These are phyloP conservation scores for Strobilomyces echinocephalus DNA, from an alignment of 768 basidiomycete genomes.

Conservation along the genomic window DNA sequence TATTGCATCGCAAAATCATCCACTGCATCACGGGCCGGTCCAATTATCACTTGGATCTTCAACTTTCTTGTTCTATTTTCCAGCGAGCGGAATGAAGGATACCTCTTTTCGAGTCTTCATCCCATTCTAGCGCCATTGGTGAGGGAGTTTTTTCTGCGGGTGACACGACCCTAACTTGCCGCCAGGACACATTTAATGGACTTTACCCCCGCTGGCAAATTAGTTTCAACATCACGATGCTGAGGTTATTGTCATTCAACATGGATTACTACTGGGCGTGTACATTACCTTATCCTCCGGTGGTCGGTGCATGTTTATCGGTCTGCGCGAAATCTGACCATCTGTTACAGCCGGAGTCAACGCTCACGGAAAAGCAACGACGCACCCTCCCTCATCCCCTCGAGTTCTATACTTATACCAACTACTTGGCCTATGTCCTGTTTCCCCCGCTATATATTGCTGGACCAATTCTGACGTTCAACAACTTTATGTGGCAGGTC, in stretches of 20 bases:
- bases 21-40: slow-evolving; percentile 41
- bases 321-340: slow-evolving; percentile 1
- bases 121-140: slow-evolving; percentile 59
- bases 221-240: slow-evolving; percentile 93
- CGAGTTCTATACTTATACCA: slow-evolving; percentile 58
- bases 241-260: slow-evolving; percentile 87
- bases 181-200: slow-evolving; percentile 63
- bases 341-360: slow-evolving; percentile 23
- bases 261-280: slow-evolving; percentile 91
- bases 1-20: slow-evolving; percentile 54
- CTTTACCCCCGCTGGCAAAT: slow-evolving; percentile 91
- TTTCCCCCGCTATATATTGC: slow-evolving; percentile 95
- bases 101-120: slow-evolving; percentile 55
- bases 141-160: slow-evolving; percentile 22
- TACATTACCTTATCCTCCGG: slow-evolving; percentile 31
- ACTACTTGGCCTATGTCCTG: slow-evolving; percentile 80
- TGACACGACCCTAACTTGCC: slow-evolving; percentile 5
- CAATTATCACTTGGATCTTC: slow-evolving; percentile 68
- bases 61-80: slow-evolving; percentile 69
- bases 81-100: slow-evolving; percentile 76
- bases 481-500: slow-evolving; percentile 94
- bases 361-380: slow-evolving; percentile 57
- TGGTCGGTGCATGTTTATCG: slow-evolving; percentile 35
- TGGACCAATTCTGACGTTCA: slow-evolving; percentile 94
- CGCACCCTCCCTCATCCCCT: slow-evolving; percentile 48